Conservation (phyloP, 805 yeast genomes). For the Lipomyces spencermartinsiae region DNA sequence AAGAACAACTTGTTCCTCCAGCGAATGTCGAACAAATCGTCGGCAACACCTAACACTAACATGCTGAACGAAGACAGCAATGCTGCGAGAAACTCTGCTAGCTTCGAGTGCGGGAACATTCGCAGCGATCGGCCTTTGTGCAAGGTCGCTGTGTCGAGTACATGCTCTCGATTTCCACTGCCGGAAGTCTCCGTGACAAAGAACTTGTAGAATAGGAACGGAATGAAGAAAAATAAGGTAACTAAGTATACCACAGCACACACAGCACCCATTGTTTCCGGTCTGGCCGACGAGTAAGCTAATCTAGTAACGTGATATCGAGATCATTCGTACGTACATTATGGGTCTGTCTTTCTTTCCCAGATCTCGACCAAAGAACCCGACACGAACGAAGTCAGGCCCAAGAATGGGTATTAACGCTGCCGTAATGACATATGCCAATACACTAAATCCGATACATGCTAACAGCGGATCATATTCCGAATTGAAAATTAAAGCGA, state of each 20-base stretch:
- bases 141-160: conserved; percentile 41
- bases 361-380: conserved; percentile 84
- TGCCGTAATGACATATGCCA: conserved; percentile 68
- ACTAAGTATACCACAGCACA: conserved; percentile 81
- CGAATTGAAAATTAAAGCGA: conserved; percentile 39
- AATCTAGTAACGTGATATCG: neutral
- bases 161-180: conserved; percentile 61
- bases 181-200: conserved; percentile 65
- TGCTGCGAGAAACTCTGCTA: conserved; percentile 86
- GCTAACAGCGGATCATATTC: conserved; percentile 58
- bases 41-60: conserved; percentile 84
- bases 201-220: conserved; percentile 82
- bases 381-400: conserved; percentile 71
- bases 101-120: conserved; percentile 72
- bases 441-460: conserved; percentile 67
- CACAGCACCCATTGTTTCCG: conserved; percentile 93
- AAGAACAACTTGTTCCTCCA: conserved; percentile 97
- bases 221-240: conserved; percentile 82
- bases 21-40: conserved; percentile 91
- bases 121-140: conserved; percentile 35
- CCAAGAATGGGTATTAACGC: conserved; percentile 73
- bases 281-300: conserved; percentile 48
- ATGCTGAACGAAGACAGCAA: conserved; percentile 83
- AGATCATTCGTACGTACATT: conserved; percentile 17
- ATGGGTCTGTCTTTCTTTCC: conserved; percentile 74